Evolutionary conservation across 2,329 filamentous ascomycete genomes (phyloP), one percentile per base, ranked within the genome.

Genomic region (Alternaria burnsii): DNA sequence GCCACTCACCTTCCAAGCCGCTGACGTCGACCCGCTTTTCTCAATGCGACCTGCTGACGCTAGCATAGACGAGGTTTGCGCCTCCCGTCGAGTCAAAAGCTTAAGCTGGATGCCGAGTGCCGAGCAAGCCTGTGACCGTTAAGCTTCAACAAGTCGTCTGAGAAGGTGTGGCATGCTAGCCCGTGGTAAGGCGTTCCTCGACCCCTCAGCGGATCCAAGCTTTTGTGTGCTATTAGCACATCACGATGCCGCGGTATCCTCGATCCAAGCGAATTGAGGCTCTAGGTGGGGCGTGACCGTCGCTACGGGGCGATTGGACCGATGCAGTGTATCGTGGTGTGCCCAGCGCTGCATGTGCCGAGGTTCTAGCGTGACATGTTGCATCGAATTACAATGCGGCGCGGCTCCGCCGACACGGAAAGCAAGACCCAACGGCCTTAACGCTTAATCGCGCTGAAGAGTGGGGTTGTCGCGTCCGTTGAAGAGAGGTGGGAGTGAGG

Each of bases 1-100:
- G 58, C 63, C 66, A 68, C 53, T 65, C 54, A 65, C 40, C 40
- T 26, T 14, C 30, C 20, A 30, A 50, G 54, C 38, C 46, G 46
- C 47, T 65, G 66, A 65, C 56, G 58, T 59, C 30, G 64, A 16
- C 63, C 70, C 70, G 59, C 58, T 67, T 63, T 70, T 68, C 47
- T 41, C 48, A 54, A 65, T 71, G 69, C 64, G 71, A 68, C 66
- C 56, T 40, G 59, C 54, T 36, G 32, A 47, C 53, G 53, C 54
- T 68, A 68, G 67, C 44, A 55, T 40, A 10, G 30, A 40, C 40
- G 38, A 32, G 30, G 51, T 43, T 22, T 43, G 20, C 55, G 55
- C 48, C 42, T 53, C 65, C 65, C 63, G 68, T 52, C 30, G 28
- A 47, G 7, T 34, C 50, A 32, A 58, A 68, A 66, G 62, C 67